Conservation (phyloP, 108 stramenopile genomes). For the Cyclotella atomus region DNA sequence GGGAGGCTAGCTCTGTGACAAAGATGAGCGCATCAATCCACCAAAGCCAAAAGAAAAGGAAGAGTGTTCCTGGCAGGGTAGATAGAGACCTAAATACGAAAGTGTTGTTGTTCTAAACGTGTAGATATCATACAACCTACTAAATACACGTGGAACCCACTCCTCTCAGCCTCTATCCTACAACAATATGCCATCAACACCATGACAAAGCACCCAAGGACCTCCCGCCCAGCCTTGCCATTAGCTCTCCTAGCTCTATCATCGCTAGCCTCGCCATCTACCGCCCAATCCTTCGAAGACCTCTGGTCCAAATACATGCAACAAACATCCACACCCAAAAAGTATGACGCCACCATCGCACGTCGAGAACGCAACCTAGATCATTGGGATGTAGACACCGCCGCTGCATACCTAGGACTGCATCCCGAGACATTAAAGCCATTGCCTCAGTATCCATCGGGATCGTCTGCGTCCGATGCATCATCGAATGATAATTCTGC, state of each 20-base stretch:
- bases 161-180: too few species aligned
- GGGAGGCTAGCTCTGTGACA: too few species aligned
- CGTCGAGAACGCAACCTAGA: slow-evolving; percentile 75
- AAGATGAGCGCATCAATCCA: too few species aligned
- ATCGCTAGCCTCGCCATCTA: not conserved
- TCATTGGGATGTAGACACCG: slow-evolving; percentile 81
- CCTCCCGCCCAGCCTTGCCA: not conserved
- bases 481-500: not conserved
- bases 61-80: too few species aligned
- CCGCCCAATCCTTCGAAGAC: slow-evolving; percentile 14
- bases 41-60: too few species aligned
- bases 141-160: too few species aligned
- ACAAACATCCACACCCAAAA: slow-evolving; percentile 13
- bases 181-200: too few species aligned
- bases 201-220: not conserved
- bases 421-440: slow-evolving; percentile 54
- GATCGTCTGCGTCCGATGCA: not conserved
- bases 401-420: slow-evolving; percentile 73
- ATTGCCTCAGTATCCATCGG: slow-evolving; percentile 13
- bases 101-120: too few species aligned
- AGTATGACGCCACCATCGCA: slow-evolving; percentile 50
- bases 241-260: not conserved
- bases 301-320: slow-evolving; percentile 42
- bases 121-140: too few species aligned
- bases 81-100: too few species aligned